Percentiles rank a stretch among this genome's conserved stretches.
These are phyloP conservation scores for Papiliotrema terrestris DNA, from an alignment of 1,284 basidiomycete genomes.

Conservation along the genomic window DNA sequence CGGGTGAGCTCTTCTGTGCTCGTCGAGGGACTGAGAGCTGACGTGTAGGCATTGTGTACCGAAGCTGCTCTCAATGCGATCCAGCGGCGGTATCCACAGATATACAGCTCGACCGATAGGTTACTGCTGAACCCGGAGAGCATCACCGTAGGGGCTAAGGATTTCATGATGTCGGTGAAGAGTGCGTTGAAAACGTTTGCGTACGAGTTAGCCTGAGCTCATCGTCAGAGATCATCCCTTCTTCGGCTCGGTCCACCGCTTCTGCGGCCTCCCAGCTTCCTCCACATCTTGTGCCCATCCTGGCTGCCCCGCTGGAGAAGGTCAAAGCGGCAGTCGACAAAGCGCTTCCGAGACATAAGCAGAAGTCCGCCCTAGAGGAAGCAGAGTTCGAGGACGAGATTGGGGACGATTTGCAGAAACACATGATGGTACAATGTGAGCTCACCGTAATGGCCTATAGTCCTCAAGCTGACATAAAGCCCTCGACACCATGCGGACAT, in stretches of 20 bases:
- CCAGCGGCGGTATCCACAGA: conserved; percentile 93
- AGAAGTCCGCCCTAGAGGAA: conserved; percentile 80
- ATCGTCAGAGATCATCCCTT: conserved; percentile 77
- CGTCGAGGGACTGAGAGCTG: conserved; percentile 18
- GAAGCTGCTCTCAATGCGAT: conserved; percentile 96
- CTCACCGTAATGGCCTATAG: conserved; percentile 7
- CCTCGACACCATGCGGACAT: conserved; percentile 85
- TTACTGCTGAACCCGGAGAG: conserved; percentile 80
- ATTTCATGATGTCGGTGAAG: conserved; percentile 97
- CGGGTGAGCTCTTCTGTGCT: too few species aligned
- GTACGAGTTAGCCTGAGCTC: not conserved
- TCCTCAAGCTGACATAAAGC: conserved; percentile 53
- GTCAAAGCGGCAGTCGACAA: conserved; percentile 67
- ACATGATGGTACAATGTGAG: conserved; percentile 80
- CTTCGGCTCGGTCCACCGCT: conserved; percentile 84
- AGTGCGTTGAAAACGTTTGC: conserved; percentile 56
- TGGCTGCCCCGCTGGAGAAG: conserved; percentile 64
- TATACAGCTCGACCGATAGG: conserved; percentile 88
- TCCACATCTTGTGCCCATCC: conserved; percentile 75
- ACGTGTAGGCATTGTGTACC: conserved; percentile 76
- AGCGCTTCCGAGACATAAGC: conserved; percentile 70
- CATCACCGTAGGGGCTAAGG: conserved; percentile 79
- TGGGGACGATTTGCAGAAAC: conserved; percentile 71
- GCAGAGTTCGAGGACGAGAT: conserved; percentile 80
- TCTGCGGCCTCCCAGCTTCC: conserved; percentile 83